Base-by-base conservation (phyloP, 305 asterid genomes). In the Fraxinus sp. region DNA sequence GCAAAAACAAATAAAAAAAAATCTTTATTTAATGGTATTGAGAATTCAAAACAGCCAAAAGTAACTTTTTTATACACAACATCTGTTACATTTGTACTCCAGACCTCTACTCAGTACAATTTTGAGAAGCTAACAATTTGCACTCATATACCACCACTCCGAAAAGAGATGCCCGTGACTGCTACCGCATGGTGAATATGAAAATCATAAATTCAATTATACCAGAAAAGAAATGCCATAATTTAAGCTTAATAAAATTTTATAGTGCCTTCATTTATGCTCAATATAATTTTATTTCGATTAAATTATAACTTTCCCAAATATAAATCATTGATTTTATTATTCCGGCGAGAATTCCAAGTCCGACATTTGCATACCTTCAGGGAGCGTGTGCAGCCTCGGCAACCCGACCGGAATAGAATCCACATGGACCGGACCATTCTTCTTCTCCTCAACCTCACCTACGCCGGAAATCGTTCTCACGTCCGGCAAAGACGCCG, bases 401-500 rank as follows among this genome's bases (percentile, higher is more conserved):
- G 98, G 98, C 87, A 94, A 87, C n/a, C 97, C 99, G 20, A 84
- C 87, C 76, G 98, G 97, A 83, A 96, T 90, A 71, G 88, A 86
- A 87, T 93, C 98, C 78, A 91, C 90, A 49, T 85, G 87, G 77
- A 89, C 85, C 28, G 87, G 81, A 71, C 92, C 96, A 77, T 89
- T 89, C 89, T 89, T 86, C 89, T 32, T 89, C 85, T 87, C 96
- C 37, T 88, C 97, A 72, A 78, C 84, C 70, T 84, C 90, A 9
- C 82, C 86, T 52, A 87, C 88, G 6, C 91, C 92, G 37, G 94
- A 80, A 79, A 90, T 84, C 46, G 83, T 75, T 9, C 94, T 90
- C 32, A 91, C 98, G 85, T 96, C 99, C 8, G 97, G 97, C 82
- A 93, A 82, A n/a, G 97, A 92, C 26, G 92, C 89, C 18, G 99